Evolutionary conservation across 495 filamentous ascomycete species (phyloP).

Genomic region (Podospora pseudocomata): DNA sequence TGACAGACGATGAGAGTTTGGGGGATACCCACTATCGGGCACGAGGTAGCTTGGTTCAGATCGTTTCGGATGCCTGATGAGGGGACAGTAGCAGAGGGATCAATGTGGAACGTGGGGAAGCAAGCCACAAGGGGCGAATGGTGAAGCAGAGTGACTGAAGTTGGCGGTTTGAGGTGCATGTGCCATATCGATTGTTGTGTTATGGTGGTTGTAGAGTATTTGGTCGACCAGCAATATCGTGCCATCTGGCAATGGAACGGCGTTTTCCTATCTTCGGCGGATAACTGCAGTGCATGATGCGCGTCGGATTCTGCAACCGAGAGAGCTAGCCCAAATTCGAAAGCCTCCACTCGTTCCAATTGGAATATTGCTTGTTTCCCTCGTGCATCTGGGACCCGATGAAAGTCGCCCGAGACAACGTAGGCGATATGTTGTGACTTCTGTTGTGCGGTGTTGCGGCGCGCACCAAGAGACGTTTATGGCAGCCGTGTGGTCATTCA

Average conservation of each 20-base stretch:
- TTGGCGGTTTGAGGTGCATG: constrained; percentile 26
- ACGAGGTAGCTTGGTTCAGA: constrained; percentile 15
- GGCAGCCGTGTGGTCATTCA: constrained; percentile 19
- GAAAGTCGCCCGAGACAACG: constrained; percentile 5
- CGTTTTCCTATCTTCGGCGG: constrained; percentile 28
- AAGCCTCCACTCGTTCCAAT: constrained; percentile 13
- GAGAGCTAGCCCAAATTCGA: constrained; percentile 29
- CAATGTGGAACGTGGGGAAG: constrained; percentile 4
- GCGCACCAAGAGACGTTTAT: constrained; percentile 9
- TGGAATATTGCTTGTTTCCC: constrained; percentile 11
- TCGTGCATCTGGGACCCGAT: constrained; percentile 16
- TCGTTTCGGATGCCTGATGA: constrained; percentile 21
- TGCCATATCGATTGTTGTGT: constrained; percentile 24
- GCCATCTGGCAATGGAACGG: constrained; percentile 48
- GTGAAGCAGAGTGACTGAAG: constrained; percentile 18
- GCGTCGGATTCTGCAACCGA: constrained; percentile 30
- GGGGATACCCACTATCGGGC: constrained; percentile 11
- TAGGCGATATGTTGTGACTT: constrained; percentile 3
- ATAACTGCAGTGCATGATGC: constrained; percentile 28
- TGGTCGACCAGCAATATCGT: constrained; percentile 43
- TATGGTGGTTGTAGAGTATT: constrained; percentile 22
- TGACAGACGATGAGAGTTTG: constrained; percentile 28
- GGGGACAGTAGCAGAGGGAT: constrained; percentile 17
- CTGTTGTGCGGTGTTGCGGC: background rate
- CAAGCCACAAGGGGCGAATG: constrained; percentile 21